Base-by-base conservation (phyloP, 148 eudicot genomes). In the Cornus florida region DNA sequence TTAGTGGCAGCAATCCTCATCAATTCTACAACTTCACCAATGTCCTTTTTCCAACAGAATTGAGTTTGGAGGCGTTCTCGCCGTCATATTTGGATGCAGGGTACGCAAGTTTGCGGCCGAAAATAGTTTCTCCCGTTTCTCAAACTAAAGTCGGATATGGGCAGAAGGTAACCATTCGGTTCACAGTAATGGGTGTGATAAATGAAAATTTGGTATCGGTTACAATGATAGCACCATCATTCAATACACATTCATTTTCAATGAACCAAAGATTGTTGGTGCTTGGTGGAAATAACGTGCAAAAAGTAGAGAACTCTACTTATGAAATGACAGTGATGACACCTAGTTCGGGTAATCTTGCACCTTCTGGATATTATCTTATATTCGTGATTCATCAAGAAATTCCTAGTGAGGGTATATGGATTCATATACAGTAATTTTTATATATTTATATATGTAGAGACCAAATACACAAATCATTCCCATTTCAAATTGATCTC, bases 1-100 rank as follows among this genome's bases (percentile, higher is more conserved):
- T 94, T 1, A 95, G 92, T 0, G 98, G 98, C 4, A 92, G 91
- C 71, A 94, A 92, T 67, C 94, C 98, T 0, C 92, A 94, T 50
- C 64, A 10, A 3, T 81, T n/a, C 2, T 90, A 92, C 70, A 78
- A 80, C 12, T 92, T 89, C 65, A 87, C 88, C 28, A 28, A 28
- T 0, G 93, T 88, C 3, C 71, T 86, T 4, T 94, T 53, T 46
- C 98, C 98, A 0, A 94, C 98, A 0, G 94, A 94, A 0, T 80
- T 94, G 10, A 85, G 90, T 12, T 64, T 94, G 46, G 94, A 93
- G 65, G 83, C 94, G 0, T 95, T 90, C 68, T 91, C 84, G 2
- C 98, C 98, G 0, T 14, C 86, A 0, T 94, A 94, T 77, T 74
- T 92, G 79, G 87, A 88, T 59, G 60, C 80, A 0, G 35, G 12